Conservation (phyloP, 805 yeast genomes). For the Candida andamanensis region DNA sequence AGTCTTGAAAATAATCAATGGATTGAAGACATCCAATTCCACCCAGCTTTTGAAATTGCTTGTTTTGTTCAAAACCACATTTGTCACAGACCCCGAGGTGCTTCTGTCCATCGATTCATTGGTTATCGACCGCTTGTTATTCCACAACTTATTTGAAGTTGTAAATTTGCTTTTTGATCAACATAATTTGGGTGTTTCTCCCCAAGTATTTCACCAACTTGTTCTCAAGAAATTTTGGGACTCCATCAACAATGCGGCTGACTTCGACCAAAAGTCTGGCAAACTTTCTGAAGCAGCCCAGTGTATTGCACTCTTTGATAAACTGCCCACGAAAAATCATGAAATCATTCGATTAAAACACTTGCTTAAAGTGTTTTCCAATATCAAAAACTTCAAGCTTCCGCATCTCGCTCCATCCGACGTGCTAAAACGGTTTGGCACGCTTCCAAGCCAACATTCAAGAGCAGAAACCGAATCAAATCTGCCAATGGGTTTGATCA, state of each 20-base stretch:
- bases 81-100: conserved; percentile 11
- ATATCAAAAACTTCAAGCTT: conserved; percentile 33
- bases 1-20: conserved; percentile 19
- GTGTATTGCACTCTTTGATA: conserved; percentile 25
- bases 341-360: conserved; percentile 21
- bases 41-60: conserved; percentile 16
- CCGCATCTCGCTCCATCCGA: conserved; percentile 36
- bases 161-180: conserved; percentile 13
- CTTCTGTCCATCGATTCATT: conserved; percentile 14
- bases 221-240: conserved; percentile 30
- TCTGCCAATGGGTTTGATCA: conserved; percentile 33
- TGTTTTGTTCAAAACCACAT: conserved; percentile 17
- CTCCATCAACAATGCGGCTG: conserved; percentile 23
- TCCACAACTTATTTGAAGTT: conserved; percentile 22
- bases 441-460: conserved; percentile 9
- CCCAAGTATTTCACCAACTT: conserved; percentile 13
- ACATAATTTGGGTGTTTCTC: conserved; percentile 8
- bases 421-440: conserved; percentile 23
- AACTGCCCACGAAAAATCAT: conserved; percentile 9
- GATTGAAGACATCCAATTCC: conserved; percentile 19
- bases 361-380: conserved; percentile 30
- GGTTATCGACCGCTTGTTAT: conserved; percentile 25
- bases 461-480: conserved; percentile 8
- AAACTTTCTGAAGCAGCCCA: conserved; percentile 19
- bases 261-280: conserved; percentile 30